Conservation (phyloP, 805 yeast genomes). For the Wickerhamomyces alni region DNA sequence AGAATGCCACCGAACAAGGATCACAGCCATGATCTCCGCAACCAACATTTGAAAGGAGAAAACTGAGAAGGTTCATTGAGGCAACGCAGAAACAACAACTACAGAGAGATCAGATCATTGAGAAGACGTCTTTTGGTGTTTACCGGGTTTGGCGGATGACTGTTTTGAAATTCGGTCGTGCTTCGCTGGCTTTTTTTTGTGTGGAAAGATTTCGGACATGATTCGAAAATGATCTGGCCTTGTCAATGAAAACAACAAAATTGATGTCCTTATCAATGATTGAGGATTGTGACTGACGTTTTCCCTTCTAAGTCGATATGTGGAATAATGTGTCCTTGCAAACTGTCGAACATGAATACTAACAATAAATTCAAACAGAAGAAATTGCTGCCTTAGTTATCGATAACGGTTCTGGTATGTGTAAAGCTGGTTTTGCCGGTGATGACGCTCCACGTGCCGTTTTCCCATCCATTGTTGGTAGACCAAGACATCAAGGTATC, state of each 20-base stretch:
- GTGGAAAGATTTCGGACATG: not conserved
- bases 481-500: conserved; percentile 99
- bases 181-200: not conserved
- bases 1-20: too few relatives aligned
- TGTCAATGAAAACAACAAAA: not conserved
- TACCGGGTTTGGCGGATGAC: not conserved
- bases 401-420: conserved; percentile 99
- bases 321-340: not conserved
- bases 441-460: conserved; percentile 99
- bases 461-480: conserved; percentile 99
- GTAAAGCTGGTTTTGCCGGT: conserved; percentile 99
- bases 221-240: not conserved
- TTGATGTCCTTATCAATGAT: too few relatives aligned
- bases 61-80: too few relatives aligned
- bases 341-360: conserved; percentile 6
- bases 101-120: too few relatives aligned
- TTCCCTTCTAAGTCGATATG: too few relatives aligned
- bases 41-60: too few relatives aligned
- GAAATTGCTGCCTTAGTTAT: conserved; percentile 51
- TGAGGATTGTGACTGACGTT: too few relatives aligned
- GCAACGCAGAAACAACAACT: too few relatives aligned
- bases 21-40: too few relatives aligned
- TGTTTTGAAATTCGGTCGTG: not conserved
- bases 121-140: not conserved
- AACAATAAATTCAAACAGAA: conserved; percentile 16